Evolutionary conservation across 257 asterid species (phyloP), one percentile per base, ranked within the genome.

Genomic region (Nicotiana obtusifolia): DNA sequence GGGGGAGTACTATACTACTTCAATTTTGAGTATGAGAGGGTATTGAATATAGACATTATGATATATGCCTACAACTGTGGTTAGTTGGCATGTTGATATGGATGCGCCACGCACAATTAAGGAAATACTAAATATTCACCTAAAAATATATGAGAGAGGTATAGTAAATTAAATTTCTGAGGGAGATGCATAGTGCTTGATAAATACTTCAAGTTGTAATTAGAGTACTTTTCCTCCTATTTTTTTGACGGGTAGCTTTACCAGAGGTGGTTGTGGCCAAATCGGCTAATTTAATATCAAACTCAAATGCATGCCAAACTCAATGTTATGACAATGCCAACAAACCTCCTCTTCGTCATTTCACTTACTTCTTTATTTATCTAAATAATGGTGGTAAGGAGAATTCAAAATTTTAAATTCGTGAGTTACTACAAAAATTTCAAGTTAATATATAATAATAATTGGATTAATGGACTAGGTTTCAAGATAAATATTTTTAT

Each of bases 231-330:
- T 71, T 73, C 24, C 61, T 73, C 24, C 79, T 15, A 24, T 15
- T 49, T 15, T 73, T 35, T 14, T 73, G 79, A 47, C 8, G 52
- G 24, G 28, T 22, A 49, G 37, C 35, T 73, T 73, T 24, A 47
- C 79, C 61, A 47, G 79, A 73, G 79, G 79, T 47, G 13, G 79
- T 49, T 73, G 79, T 24, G 62, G 16, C 49, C 24, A 24, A 47
- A 73, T 73, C 64, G 26, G 11, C 26, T 57, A 57, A 57, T 17
- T 57, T 57, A 6, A 57, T 57, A 19, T 11, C 26, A 5, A n/a
- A 20, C 10, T 17, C 24, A 17, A 56, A 56, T 56, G 61, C 61
- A 56, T 17, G 22, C 61, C 61, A 56, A 56, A 56, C 62, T 17
- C 26, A 5, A 2, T 57, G 26, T 19, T 19, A 15, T 41, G 62